Base-by-base conservation (phyloP, 1,139 yeast species). In the Hyphopichia khmerensis region DNA sequence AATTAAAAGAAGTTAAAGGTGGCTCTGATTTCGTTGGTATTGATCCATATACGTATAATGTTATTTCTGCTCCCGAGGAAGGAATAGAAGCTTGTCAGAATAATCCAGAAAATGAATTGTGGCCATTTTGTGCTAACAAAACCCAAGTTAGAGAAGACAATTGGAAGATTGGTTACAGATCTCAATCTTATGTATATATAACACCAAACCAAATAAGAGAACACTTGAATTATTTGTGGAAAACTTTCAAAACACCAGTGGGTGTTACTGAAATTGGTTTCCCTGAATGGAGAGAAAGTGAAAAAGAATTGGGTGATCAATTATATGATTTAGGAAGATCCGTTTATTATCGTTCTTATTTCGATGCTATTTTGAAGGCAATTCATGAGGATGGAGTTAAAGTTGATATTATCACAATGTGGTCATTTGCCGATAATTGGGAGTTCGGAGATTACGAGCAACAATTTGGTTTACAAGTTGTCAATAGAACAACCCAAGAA, bases 361-460 rank as follows among this genome's bases (percentile, higher is more conserved):
- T 65, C 43, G 54, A 63, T 26, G 55, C 60, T 13, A 53, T 61
- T 14, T 49, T 67, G 38, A 50, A 60, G 38, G 57, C 61, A 13
- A 49, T 52, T 32, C 45, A 62, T 34, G 48, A 48, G 30, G 69
- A 64, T 43, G 48, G 49, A 3, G 65, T 66, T 10, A 48, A 62
- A n/a, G 52, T 67, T 18, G 50, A 55, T 16, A 69, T 69, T 2
- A 62, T 65, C 2, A 55, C 64, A 38, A 67, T 67, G 2, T 67
- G 72, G 72, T 55, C 67, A 13, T 56, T 59, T 44, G 57, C 59
- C 31, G 72, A 67, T 48, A 64, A 66, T 45, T 55, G 65, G 50
- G 70, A 65, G 43, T 67, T 68, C 58, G 60, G 69, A 33, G 61
- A 59, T 39, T 66, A 66, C 31, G 47, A 38, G 2, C 57, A 58